Base-by-base conservation (phyloP, 495 filamentous ascomycete genomes). In the Tirmania nivea region DNA sequence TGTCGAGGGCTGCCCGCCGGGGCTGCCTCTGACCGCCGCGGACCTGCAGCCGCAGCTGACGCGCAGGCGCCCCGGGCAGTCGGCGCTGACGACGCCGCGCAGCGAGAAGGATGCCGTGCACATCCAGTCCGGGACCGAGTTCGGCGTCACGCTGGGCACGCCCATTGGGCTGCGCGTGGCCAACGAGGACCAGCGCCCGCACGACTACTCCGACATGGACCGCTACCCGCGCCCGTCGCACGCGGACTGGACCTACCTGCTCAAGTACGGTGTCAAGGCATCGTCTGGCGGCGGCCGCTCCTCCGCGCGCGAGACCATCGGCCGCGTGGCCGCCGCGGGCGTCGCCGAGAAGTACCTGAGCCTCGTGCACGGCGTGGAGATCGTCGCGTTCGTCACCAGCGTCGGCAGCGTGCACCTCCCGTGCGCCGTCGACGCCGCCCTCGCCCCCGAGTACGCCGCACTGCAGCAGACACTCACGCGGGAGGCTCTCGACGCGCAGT, bases 31-130 rank as follows among this genome's bases (percentile, higher is more conserved):
- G 65, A 83, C 80, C 50, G 88, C 94, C 68, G 74, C 71, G 55
- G 87, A 94, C 65, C 90, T 97, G 63, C 90, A 97, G 69, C 84
- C 86, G 45, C 90, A 95, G 68, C 80, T 97, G 77, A 92, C 81
- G 34, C 80, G 92, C 55, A 74, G 90, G 55, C 76, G 90, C 45
- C 90, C 90, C 10, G 90, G 90, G 42, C 92, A 97, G 68, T 85
- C 78, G 61, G 80, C 78, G 47, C 77, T 97, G 59, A 88, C 86
- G 5, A 97, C 90, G 34, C 90, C 92, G 36, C 78, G 90, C 37
- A 76, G 96, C 63, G 90, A 97, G 68, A 88, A 88, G 65, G 90
- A 97, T 68, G 68, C 74, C 34, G 89, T 96, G 3, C 72, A 84
- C 60, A 96, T 97, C 64, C 86, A 95, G 64, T 92, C 86, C 3